Conservation (phyloP, 176 grass and related monocot genomes). For the maize (Zea mays) region DNA sequence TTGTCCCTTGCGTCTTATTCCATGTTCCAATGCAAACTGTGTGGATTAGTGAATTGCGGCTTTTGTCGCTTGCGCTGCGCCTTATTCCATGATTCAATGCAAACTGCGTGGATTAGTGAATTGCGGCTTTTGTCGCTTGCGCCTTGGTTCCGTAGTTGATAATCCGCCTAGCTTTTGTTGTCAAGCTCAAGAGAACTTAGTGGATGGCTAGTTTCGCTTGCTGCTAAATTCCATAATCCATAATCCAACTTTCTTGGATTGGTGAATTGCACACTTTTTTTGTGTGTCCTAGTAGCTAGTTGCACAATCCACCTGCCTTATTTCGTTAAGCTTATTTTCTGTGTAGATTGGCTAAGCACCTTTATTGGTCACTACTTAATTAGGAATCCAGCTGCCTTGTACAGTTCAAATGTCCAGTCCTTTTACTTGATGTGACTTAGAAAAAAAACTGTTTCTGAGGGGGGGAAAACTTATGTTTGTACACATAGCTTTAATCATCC, state of each 20-base stretch:
- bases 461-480: too few species aligned
- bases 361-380: too few species aligned
- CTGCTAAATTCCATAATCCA: not conserved
- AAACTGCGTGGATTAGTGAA: conserved; percentile 1
- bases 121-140: conserved; percentile 19
- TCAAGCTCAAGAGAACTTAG: not conserved
- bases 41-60: not conserved
- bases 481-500: too few species aligned
- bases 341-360: too few species aligned
- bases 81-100: not conserved
- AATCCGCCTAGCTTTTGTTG: not conserved
- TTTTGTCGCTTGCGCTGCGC: conserved; percentile 3
- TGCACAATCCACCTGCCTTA: too few species aligned
- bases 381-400: too few species aligned
- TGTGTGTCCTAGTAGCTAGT: not conserved
- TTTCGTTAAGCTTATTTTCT: too few species aligned
- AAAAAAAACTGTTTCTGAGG: too few species aligned
- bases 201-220: not conserved
- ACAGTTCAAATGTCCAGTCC: too few species aligned
- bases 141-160: not conserved
- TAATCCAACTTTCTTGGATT: not conserved
- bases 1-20: not conserved
- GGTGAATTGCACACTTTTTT: not conserved
- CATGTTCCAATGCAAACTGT: not conserved
- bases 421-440: too few species aligned